Evolutionary conservation across 106 monocot genomes (phyloP).

Genomic region (Apostasia shenzhenica): DNA sequence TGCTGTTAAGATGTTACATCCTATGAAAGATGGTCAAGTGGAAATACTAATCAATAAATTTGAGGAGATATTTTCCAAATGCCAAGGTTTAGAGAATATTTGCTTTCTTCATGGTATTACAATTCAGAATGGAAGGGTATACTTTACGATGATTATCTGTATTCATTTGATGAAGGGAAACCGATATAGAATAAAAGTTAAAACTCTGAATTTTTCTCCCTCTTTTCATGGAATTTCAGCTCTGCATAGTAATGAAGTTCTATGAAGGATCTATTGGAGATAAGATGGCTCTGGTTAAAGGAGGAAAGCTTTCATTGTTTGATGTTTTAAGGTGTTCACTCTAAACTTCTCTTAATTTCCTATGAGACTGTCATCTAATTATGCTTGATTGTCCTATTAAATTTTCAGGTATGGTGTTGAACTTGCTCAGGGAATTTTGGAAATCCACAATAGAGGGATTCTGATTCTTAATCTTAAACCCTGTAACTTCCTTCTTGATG

Average conservation of each 20-base stretch:
- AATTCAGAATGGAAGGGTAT: constrained; percentile 72
- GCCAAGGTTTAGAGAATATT: constrained; percentile 43
- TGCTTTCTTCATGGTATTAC: constrained; percentile 82
- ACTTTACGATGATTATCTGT: constrained; percentile 8
- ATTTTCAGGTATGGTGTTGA: constrained; percentile 67
- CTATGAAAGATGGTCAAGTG: constrained; percentile 69
- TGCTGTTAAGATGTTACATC: constrained; percentile 77
- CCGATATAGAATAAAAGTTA: not conserved
- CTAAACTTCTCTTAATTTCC: not conserved
- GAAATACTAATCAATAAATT: constrained; percentile 42
- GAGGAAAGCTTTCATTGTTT: constrained; percentile 57
- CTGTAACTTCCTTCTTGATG: constrained; percentile 72
- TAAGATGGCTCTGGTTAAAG: constrained; percentile 72
- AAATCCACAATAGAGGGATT: constrained; percentile 62
- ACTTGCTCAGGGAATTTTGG: constrained; percentile 55
- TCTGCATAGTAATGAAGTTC: constrained; percentile 88
- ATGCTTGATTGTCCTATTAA: not conserved
- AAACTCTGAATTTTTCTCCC: not conserved
- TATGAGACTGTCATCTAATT: not conserved
- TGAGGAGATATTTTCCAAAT: constrained; percentile 56
- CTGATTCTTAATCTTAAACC: constrained; percentile 86
- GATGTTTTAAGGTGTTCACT: constrained; percentile 64
- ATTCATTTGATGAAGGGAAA: not conserved
- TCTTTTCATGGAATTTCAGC: constrained; percentile 20
- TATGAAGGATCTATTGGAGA: constrained; percentile 93